These are phyloP conservation scores for Selaginella moellendorffii DNA, from an alignment of 75 land plant species.

Conservation along the genomic window DNA sequence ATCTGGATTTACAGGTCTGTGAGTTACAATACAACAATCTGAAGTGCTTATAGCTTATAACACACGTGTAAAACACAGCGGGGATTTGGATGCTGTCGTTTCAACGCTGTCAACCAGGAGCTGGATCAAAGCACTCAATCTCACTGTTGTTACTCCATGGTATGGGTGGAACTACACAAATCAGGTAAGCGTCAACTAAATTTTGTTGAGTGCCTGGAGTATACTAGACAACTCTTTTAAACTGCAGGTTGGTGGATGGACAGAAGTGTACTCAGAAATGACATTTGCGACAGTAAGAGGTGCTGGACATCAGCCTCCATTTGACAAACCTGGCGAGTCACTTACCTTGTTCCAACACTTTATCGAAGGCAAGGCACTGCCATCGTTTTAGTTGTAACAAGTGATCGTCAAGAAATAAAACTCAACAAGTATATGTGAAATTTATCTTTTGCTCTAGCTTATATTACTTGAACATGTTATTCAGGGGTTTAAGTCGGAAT, in stretches of 20 bases:
- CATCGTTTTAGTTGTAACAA: background rate
- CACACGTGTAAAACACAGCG: background rate
- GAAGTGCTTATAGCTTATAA: background rate
- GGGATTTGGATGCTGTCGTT: background rate
- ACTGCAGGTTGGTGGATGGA: background rate
- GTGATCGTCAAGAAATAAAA: no score
- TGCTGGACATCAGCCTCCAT: background rate
- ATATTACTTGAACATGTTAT: no score
- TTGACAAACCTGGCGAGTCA: background rate
- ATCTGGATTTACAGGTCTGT: conserved; percentile 33
- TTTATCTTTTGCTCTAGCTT: no score
- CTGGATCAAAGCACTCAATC: background rate
- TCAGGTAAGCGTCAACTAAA: background rate
- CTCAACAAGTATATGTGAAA: no score
- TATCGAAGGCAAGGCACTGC: background rate
- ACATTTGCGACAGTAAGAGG: background rate
- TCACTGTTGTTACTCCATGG: background rate
- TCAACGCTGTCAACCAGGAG: background rate
- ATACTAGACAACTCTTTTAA: background rate
- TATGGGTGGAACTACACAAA: background rate
- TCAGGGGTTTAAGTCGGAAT: no score
- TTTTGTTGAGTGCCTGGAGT: background rate
- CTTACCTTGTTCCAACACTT: background rate
- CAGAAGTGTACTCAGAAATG: background rate
- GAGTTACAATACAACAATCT: background rate